Conservation (phyloP, 2,329 filamentous ascomycete species). For the Sphaerulina musiva region DNA sequence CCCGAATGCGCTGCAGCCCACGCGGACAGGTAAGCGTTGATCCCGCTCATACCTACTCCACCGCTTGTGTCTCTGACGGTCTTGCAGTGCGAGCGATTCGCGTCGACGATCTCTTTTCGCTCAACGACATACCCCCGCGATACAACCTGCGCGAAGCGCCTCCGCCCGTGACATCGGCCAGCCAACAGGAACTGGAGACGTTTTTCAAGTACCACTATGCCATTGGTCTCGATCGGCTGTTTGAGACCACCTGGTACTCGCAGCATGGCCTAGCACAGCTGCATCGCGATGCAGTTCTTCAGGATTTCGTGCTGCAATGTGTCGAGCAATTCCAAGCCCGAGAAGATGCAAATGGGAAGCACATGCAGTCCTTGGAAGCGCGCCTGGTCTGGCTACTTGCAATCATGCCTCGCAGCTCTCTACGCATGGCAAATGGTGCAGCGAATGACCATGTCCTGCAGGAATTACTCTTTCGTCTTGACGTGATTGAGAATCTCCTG, state of each 20-base stretch:
- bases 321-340: slow-evolving; percentile 41
- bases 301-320: slow-evolving; percentile 62
- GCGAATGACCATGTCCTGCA: slow-evolving; percentile 39
- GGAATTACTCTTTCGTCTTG: slow-evolving; percentile 61
- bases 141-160: slow-evolving; percentile 21
- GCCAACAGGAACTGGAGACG: slow-evolving; percentile 62
- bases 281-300: slow-evolving; percentile 51
- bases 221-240: slow-evolving; percentile 63
- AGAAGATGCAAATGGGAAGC: slow-evolving; percentile 18
- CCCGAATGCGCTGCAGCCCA: slow-evolving; percentile 22
- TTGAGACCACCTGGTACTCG: slow-evolving; percentile 80
- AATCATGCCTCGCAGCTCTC: slow-evolving; percentile 39
- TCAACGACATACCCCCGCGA: slow-evolving; percentile 22
- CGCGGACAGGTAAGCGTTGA: slow-evolving; percentile 27
- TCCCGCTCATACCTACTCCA: neutral
- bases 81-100: slow-evolving; percentile 45
- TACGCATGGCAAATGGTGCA: slow-evolving; percentile 41
- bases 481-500: slow-evolving; percentile 69
- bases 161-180: slow-evolving; percentile 40
- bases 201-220: slow-evolving; percentile 73
- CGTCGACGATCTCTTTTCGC: slow-evolving; percentile 52
- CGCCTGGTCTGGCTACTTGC: slow-evolving; percentile 56
- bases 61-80: slow-evolving; percentile 1
- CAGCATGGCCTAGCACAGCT: slow-evolving; percentile 49
- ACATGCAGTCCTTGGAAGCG: slow-evolving; percentile 49